These are phyloP conservation scores for Apiospora saccharicola DNA, from an alignment of 2,329 filamentous ascomycete genomes.

Conservation along the genomic window DNA sequence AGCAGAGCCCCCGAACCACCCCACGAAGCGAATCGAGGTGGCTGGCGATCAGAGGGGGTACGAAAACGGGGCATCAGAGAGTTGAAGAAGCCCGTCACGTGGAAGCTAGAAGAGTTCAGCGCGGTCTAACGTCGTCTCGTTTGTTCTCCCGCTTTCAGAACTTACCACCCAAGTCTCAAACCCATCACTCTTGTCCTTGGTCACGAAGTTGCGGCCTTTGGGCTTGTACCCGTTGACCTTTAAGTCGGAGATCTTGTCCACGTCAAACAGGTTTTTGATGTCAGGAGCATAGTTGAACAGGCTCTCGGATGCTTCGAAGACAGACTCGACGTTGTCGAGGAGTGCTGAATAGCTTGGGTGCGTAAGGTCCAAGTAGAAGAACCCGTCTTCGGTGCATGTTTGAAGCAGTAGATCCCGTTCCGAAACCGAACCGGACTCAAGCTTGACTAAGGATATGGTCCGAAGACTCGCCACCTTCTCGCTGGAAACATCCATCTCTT, in stretches of 20 bases:
- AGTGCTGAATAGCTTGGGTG: not conserved
- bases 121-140: not conserved
- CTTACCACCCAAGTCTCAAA: slow-evolving; percentile 26
- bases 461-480: not conserved
- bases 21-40: not conserved
- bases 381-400: slow-evolving; percentile 18
- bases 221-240: slow-evolving; percentile 25
- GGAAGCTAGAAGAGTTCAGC: not conserved
- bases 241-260: slow-evolving; percentile 21
- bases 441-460: not conserved
- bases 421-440: not conserved
- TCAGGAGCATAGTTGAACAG: not conserved
- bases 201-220: slow-evolving; percentile 22
- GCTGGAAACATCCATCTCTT: not conserved
- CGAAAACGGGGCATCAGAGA: slow-evolving; percentile 5
- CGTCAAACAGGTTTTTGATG: slow-evolving; percentile 19
- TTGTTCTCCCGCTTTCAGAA: not conserved
- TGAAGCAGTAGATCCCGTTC: not conserved
- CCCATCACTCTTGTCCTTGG: slow-evolving; percentile 3
- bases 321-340: not conserved
- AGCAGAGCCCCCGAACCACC: not conserved
- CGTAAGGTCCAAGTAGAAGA: slow-evolving; percentile 22
- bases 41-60: slow-evolving; percentile 5
- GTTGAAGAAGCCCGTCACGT: slow-evolving; percentile 19
- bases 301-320: not conserved